Conservation (phyloP, 768 basidiomycete genomes). For the Psilocybe sp. region DNA sequence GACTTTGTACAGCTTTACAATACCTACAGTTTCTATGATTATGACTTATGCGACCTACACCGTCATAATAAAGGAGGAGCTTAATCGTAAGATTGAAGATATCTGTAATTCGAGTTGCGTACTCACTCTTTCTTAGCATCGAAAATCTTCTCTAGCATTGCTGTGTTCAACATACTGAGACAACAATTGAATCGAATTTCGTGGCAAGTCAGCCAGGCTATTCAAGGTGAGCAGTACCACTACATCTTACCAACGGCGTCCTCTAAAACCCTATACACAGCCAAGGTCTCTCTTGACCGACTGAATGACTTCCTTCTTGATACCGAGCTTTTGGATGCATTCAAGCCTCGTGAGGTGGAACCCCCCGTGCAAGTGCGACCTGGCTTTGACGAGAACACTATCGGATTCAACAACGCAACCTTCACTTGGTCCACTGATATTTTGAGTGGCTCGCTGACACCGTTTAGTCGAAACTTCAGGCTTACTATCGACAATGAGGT, state of each 20-base stretch:
- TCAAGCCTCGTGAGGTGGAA: slow-evolving; percentile 19
- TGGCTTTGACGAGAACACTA: slow-evolving; percentile 12
- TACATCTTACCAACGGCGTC: neutral
- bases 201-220: slow-evolving; percentile 18
- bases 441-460: slow-evolving; percentile 26
- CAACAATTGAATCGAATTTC: slow-evolving; percentile 42
- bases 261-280: slow-evolving; percentile 17
- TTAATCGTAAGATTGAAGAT: slow-evolving; percentile 22
- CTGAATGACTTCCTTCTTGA: slow-evolving; percentile 37
- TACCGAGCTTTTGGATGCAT: slow-evolving; percentile 49
- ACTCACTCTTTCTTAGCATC: no score
- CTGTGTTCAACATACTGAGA: slow-evolving; percentile 62
- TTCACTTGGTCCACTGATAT: slow-evolving; percentile 51
- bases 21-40: slow-evolving; percentile 62
- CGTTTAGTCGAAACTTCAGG: slow-evolving; percentile 44
- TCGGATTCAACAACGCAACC: slow-evolving; percentile 50
- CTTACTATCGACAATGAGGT: slow-evolving; percentile 54
- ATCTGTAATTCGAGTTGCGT: slow-evolving; percentile 22
- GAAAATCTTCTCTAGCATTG: slow-evolving; percentile 50
- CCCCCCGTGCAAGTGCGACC: neutral
- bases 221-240: slow-evolving; percentile 11
- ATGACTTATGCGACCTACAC: slow-evolving; percentile 61
- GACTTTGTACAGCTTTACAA: slow-evolving; percentile 3
- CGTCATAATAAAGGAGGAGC: slow-evolving; percentile 35
- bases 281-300: slow-evolving; percentile 66